A percentile compares a stretch with the other conserved stretches of the same genome.
These are phyloP conservation scores for Skeletonema tropicum DNA, from an alignment of 108 stramenopile genomes.

Conservation along the genomic window DNA sequence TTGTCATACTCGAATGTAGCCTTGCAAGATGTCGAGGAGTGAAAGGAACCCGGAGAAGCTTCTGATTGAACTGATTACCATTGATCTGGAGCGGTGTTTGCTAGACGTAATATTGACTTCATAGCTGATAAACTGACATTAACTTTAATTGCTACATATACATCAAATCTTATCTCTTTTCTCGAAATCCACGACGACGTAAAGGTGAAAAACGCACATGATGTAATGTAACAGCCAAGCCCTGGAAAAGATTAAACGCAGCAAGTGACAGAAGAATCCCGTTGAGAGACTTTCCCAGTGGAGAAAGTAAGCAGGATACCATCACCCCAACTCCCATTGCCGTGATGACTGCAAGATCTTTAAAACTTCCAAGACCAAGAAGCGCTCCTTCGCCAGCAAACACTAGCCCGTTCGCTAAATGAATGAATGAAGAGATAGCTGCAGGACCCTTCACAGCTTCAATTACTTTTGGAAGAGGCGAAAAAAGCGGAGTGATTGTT, in stretches of 20 bases:
- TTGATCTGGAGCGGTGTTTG: constrained; percentile 58
- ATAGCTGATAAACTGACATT: not conserved
- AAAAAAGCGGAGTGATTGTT: constrained; percentile 68
- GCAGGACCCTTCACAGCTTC: constrained; percentile 73
- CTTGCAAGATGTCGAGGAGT: constrained; percentile 56
- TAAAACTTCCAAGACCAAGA: constrained; percentile 67
- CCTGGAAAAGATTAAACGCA: constrained; percentile 62
- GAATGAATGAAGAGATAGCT: constrained; percentile 66
- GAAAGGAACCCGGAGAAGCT: constrained; percentile 53
- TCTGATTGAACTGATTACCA: constrained; percentile 55
- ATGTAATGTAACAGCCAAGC: constrained; percentile 61
- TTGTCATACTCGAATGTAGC: constrained; percentile 65
- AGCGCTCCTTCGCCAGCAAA: constrained; percentile 84
- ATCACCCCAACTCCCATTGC: constrained; percentile 55
- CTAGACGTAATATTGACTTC: constrained; percentile 45
- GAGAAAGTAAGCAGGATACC: constrained; percentile 59
- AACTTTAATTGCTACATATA: not conserved
- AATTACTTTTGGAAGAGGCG: constrained; percentile 72
- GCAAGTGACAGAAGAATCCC: constrained; percentile 72
- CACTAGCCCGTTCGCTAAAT: constrained; percentile 73
- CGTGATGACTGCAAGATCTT: constrained; percentile 66
- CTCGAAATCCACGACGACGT: constrained; percentile 23
- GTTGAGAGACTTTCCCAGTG: constrained; percentile 64
- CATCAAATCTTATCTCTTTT: not conserved
- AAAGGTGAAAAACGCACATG: constrained; percentile 71